A percentile compares a stretch with the other conserved stretches of the same genome.
phyloP scores from a whole-genome alignment of 805 yeast species.

The Wickerhamiella vanderwaltii region DNA sequence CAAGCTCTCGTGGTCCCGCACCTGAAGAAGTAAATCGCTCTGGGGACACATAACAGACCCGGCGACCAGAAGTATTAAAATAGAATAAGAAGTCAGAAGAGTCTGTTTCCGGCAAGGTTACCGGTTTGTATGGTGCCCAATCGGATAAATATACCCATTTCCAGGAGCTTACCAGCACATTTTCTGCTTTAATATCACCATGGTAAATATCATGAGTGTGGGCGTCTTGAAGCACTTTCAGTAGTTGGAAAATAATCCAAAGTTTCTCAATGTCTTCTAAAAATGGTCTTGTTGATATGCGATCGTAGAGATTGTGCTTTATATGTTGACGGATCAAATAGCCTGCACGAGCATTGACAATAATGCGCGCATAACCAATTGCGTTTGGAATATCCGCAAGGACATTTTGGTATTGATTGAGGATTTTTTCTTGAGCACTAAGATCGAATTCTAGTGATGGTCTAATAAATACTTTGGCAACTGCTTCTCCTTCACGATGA shows the following conservation, averaged over 20 bases:
- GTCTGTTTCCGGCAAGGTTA: constrained; percentile 76
- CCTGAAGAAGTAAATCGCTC: constrained; percentile 51
- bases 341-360: constrained; percentile 87
- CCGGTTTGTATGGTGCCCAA: constrained; percentile 78
- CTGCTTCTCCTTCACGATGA: constrained; percentile 58
- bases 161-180: constrained; percentile 75
- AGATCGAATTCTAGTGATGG: constrained; percentile 30
- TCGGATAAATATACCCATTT: constrained; percentile 77
- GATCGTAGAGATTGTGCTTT: constrained; percentile 71
- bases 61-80: constrained; percentile 78
- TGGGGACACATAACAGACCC: constrained; percentile 88
- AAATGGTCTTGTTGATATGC: constrained; percentile 80
- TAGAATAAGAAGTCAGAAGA: constrained; percentile 86
- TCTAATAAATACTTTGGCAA: constrained; percentile 73
- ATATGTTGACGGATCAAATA: constrained; percentile 75
- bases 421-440: constrained; percentile 16
- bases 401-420: constrained; percentile 28
- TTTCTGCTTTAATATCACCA: constrained; percentile 89
- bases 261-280: constrained; percentile 65
- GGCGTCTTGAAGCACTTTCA: constrained; percentile 48
- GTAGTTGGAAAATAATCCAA: constrained; percentile 73
- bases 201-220: constrained; percentile 57
- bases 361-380: constrained; percentile 56
- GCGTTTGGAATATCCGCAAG: constrained; percentile 47
- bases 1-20: constrained; percentile 24